Conservation (phyloP, 2,329 filamentous ascomycete species). For the Fusarium sublunatum region DNA sequence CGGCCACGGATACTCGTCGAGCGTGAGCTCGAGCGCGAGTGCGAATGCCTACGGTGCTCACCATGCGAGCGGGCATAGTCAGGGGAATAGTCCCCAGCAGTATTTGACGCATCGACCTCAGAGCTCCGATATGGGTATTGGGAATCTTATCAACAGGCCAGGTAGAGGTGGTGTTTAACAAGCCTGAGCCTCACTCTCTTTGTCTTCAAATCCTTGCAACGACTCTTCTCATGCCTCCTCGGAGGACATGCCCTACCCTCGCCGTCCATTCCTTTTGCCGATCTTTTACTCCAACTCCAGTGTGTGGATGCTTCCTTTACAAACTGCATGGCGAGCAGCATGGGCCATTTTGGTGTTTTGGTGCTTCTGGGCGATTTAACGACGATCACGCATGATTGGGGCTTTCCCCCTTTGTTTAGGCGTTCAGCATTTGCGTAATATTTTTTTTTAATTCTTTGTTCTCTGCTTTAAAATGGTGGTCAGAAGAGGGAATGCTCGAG, state of each 20-base stretch:
- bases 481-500: slow-evolving; percentile 17
- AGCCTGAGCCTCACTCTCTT: background rate
- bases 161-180: slow-evolving; percentile 44
- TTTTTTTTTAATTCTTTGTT: slow-evolving; percentile 18
- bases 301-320: slow-evolving; percentile 16
- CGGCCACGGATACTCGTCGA: slow-evolving; percentile 63
- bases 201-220: background rate
- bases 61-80: slow-evolving; percentile 44
- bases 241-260: slow-evolving; percentile 11
- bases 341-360: slow-evolving; percentile 30
- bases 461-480: slow-evolving; percentile 36
- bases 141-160: slow-evolving; percentile 67
- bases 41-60: slow-evolving; percentile 50
- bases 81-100: slow-evolving; percentile 55
- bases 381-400: slow-evolving; percentile 36
- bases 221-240: slow-evolving; percentile 1
- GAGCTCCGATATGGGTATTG: slow-evolving; percentile 71
- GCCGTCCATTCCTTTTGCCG: slow-evolving; percentile 41
- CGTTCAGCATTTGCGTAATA: slow-evolving; percentile 35
- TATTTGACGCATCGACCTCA: slow-evolving; percentile 63
- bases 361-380: slow-evolving; percentile 34
- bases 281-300: slow-evolving; percentile 23
- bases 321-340: slow-evolving; percentile 40
- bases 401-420: background rate
- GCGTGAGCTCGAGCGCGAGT: slow-evolving; percentile 61